Evolutionary conservation across 768 basidiomycete species (phyloP).

Genomic region (Leccinum ochraceum): DNA sequence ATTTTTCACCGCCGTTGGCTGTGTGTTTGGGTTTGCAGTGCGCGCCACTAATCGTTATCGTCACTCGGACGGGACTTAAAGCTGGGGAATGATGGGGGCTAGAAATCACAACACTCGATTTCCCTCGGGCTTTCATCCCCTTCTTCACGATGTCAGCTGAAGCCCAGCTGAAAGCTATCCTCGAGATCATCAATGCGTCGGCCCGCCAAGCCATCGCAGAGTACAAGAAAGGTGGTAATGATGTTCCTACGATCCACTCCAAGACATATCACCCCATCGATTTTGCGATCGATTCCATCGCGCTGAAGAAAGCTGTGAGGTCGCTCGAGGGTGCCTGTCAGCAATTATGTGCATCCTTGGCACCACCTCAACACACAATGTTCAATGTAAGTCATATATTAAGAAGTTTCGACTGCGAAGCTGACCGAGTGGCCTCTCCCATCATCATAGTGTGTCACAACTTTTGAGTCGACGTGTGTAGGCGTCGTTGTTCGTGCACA

Average conservation of each 20-base stretch:
- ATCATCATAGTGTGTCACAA: slow-evolving; percentile 13
- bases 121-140: neutral
- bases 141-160: slow-evolving; percentile 20
- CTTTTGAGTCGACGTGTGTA: slow-evolving; percentile 30
- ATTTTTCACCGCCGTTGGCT: neutral
- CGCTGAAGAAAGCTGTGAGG: slow-evolving; percentile 28
- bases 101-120: neutral
- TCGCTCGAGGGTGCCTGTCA: slow-evolving; percentile 30
- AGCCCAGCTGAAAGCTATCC: slow-evolving; percentile 13
- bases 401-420: neutral
- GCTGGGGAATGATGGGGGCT: neutral
- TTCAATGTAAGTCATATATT: slow-evolving; percentile 20
- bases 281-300: slow-evolving; percentile 19
- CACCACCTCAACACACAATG: slow-evolving; percentile 30
- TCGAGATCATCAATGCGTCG: slow-evolving; percentile 34
- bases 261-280: slow-evolving; percentile 26
- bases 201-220: slow-evolving; percentile 27
- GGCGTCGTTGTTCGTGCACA: neutral
- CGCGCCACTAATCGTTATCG: neutral
- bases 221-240: slow-evolving; percentile 25
- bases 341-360: slow-evolving; percentile 29
- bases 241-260: slow-evolving; percentile 28
- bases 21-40: neutral
- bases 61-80: neutral
- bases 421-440: neutral